Percentiles rank a stretch among this genome's conserved stretches.
Conservation (phyloP, 371 early-diverging fungal genomes). For the Syncephalastrum sp. region DNA sequence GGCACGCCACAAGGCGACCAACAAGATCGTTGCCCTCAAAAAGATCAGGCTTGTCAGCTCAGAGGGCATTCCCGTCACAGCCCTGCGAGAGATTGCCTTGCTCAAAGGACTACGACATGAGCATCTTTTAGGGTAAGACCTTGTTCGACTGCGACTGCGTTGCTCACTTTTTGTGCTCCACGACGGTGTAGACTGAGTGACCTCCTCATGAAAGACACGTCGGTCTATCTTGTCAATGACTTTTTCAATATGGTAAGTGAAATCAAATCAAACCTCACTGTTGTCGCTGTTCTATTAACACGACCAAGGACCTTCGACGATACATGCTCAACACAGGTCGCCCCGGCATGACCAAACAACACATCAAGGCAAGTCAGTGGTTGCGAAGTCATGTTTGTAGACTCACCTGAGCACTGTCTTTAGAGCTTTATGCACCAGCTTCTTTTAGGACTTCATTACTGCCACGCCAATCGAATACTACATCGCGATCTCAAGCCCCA, state of each 20-base stretch:
- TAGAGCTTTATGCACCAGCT: constrained; percentile 93
- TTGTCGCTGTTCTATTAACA: background rate
- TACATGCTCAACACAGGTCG: constrained; percentile 83
- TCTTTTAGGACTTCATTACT: constrained; percentile 78
- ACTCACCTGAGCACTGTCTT: background rate
- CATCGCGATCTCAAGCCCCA: constrained; percentile 95
- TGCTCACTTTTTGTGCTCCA: background rate
- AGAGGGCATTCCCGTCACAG: constrained; percentile 93
- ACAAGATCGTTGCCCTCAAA: constrained; percentile 90
- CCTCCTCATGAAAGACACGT: constrained; percentile 86
- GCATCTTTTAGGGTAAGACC: constrained; percentile 82
- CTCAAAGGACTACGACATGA: constrained; percentile 94
- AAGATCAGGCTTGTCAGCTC: constrained; percentile 89
- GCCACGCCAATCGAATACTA: constrained; percentile 86
- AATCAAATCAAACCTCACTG: background rate
- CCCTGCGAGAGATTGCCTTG: constrained; percentile 96
- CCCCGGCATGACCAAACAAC: constrained; percentile 55
- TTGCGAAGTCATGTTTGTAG: background rate
- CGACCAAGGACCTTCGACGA: constrained; percentile 79
- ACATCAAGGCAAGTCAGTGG: constrained; percentile 64
- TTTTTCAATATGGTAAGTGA: constrained; percentile 76
- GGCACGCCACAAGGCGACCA: constrained; percentile 75
- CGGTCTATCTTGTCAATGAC: constrained; percentile 97
- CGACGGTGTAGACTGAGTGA: constrained; percentile 74
- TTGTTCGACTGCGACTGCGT: background rate